phyloP scores from a whole-genome alignment of 2,329 filamentous ascomycete species.

The Cercospora sp. region DNA sequence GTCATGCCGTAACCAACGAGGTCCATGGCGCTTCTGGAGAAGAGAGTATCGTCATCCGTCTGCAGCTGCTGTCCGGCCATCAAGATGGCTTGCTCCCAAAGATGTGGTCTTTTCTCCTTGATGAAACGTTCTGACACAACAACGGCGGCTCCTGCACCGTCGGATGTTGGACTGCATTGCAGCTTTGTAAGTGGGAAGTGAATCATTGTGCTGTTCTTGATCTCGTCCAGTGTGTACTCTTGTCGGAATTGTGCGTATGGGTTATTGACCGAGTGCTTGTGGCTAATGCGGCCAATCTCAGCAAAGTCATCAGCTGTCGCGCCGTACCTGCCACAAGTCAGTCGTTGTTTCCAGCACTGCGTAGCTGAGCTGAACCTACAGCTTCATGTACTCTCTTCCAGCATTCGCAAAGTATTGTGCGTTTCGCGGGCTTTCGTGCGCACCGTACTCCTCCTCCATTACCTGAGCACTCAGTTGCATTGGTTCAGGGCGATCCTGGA shows the following conservation, averaged over 20 bases:
- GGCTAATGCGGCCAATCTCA: slow-evolving; percentile 90
- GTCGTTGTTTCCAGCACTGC: neutral
- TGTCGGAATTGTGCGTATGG: slow-evolving; percentile 98
- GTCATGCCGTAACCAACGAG: slow-evolving; percentile 89
- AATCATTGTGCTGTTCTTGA: slow-evolving; percentile 74
- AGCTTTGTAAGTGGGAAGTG: slow-evolving; percentile 89
- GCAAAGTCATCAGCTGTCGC: slow-evolving; percentile 84
- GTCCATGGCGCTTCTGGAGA: slow-evolving; percentile 78
- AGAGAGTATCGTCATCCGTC: slow-evolving; percentile 80
- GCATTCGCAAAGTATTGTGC: slow-evolving; percentile 92
- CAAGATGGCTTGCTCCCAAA: slow-evolving; percentile 77
- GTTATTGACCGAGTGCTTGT: slow-evolving; percentile 86
- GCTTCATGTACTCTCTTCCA: slow-evolving; percentile 91
- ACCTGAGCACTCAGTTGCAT: slow-evolving; percentile 73
- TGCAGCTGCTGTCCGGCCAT: slow-evolving; percentile 85
- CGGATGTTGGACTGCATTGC: slow-evolving; percentile 97
- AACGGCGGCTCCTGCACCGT: slow-evolving; percentile 85
- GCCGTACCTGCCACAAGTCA: slow-evolving; percentile 56
- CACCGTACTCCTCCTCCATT: slow-evolving; percentile 36
- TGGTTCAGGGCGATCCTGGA: slow-evolving; percentile 83
- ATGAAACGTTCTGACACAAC: slow-evolving; percentile 88
- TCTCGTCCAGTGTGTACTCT: slow-evolving; percentile 83
- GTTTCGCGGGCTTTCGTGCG: slow-evolving; percentile 28
- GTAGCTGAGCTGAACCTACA: slow-evolving; percentile 42
- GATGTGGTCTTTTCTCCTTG: slow-evolving; percentile 75